Conservation (phyloP, 2,329 filamentous ascomycete species). For the Phialophora verrucosa region DNA sequence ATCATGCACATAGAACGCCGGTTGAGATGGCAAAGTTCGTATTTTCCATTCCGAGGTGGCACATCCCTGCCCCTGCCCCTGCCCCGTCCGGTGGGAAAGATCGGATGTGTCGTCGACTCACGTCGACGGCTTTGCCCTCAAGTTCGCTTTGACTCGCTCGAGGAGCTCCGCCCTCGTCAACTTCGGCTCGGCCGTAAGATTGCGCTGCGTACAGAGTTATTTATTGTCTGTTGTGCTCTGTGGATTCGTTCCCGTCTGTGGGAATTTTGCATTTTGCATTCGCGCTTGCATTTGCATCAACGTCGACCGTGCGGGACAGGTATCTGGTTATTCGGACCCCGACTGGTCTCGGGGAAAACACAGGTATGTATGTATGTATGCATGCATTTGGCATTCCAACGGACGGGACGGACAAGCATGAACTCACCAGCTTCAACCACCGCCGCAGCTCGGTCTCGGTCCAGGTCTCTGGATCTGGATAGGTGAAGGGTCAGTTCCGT, state of each 20-base stretch:
- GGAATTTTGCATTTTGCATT: background rate
- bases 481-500: background rate
- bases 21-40: background rate
- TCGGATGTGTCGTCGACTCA: background rate
- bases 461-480: constrained; percentile 70
- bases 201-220: constrained; percentile 57
- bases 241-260: background rate
- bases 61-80: background rate
- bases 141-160: constrained; percentile 71
- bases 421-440: constrained; percentile 79
- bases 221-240: background rate
- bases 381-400: background rate
- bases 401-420: background rate
- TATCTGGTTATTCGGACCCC: background rate
- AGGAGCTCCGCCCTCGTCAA: constrained; percentile 69
- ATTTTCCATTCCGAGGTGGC: no score
- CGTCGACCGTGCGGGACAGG: background rate
- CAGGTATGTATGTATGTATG: background rate
- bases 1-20: background rate
- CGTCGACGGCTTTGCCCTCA: constrained; percentile 45
- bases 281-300: background rate
- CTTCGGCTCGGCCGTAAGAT: constrained; percentile 63
- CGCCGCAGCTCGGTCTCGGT: constrained; percentile 76
- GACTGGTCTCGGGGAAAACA: no score
- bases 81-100: background rate